Evolutionary conservation across 108 stramenopile genomes (phyloP), one percentile per base, ranked within the genome.

Genomic region (Cyclostephanos tholiformis): DNA sequence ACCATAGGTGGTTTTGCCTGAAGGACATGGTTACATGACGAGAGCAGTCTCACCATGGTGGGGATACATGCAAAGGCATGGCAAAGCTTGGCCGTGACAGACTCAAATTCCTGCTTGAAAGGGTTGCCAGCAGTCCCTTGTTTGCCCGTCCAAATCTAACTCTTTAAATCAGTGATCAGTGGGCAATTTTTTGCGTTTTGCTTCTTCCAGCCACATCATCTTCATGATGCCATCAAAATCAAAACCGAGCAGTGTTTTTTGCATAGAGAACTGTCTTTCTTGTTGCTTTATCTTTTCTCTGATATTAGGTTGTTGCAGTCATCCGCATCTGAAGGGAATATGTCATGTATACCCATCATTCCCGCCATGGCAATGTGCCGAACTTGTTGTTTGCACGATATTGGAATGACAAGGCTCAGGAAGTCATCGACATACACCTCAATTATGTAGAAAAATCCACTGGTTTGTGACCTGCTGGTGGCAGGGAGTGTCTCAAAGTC

Each of bases 351-450:
- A 0, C 67, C 67, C 2, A 17, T 29, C 53, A 82, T 22, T 10
- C 71, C 36, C 0, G 59, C 50, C 4, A 44, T 11, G 30, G 56
- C 57, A 9, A 75, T 67, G 16, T 75, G 67, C 10, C n/a, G 2
- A 1, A 76, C n/a, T n/a, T n/a, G 29, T 26, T 76, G 65, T 1
- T 59, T 44, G 22, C 46, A 5, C 0, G 67, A 68, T 9, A 59
- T 49, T 0, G 66, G 26, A 19, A 76, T 76, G 0, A 64, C 75
- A 0, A 76, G n/a, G n/a, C n/a, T n/a, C n/a, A n/a, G n/a, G n/a
- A n/a, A n/a, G n/a, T n/a, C n/a, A n/a, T n/a, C n/a, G n/a, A 82
- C 75, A 39, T 76, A 82, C 0, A 76, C 70, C 22, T 82, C 80
- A 2, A 72, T 16, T 2, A 67, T 0, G 23, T 61, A 76, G 0